phyloP scores from a whole-genome alignment of 2,329 filamentous ascomycete species.

The Hirsutella rhossiliensis region DNA sequence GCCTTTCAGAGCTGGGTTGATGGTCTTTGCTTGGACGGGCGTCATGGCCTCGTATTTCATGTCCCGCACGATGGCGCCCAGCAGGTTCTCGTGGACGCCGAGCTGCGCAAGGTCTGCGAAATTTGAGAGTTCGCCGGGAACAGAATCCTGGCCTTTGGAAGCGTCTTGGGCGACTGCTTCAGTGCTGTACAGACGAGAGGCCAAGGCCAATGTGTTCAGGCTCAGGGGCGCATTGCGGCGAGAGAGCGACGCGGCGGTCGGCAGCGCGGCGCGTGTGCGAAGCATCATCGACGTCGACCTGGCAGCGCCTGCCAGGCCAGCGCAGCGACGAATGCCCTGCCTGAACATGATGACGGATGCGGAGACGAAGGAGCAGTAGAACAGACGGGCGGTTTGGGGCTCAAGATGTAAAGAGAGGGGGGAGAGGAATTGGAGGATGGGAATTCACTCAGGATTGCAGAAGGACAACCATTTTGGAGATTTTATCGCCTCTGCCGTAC shows the following conservation, averaged over 20 bases:
- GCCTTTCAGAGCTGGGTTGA: slow-evolving; percentile 67
- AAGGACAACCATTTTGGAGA: too few relatives aligned
- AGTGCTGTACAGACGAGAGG: slow-evolving; percentile 25
- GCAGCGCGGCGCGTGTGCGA: slow-evolving; percentile 14
- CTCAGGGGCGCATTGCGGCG: slow-evolving; percentile 8
- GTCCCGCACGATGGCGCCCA: slow-evolving; percentile 54
- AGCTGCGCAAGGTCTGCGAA: slow-evolving; percentile 33
- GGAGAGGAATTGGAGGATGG: background rate
- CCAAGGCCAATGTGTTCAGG: slow-evolving; percentile 6
- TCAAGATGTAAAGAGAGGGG: background rate
- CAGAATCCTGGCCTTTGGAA: slow-evolving; percentile 2
- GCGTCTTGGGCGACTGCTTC: slow-evolving; percentile 19
- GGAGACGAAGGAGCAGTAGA: background rate
- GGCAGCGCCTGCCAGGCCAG: slow-evolving; percentile 20
- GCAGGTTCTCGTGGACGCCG: slow-evolving; percentile 51
- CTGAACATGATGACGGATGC: slow-evolving; percentile 16
- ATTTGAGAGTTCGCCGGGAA: slow-evolving; percentile 16
- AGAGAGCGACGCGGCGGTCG: slow-evolving; percentile 11
- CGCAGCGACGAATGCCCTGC: slow-evolving; percentile 26
- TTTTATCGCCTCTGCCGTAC: too few relatives aligned
- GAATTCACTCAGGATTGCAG: too few relatives aligned
- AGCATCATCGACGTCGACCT: slow-evolving; percentile 15
- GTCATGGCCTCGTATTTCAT: slow-evolving; percentile 84
- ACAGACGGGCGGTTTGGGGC: background rate
- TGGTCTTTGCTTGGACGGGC: slow-evolving; percentile 76